Evolutionary conservation across 768 basidiomycete species (phyloP), one percentile per base, ranked within the genome.

Genomic region (Naganishia kalamii): DNA sequence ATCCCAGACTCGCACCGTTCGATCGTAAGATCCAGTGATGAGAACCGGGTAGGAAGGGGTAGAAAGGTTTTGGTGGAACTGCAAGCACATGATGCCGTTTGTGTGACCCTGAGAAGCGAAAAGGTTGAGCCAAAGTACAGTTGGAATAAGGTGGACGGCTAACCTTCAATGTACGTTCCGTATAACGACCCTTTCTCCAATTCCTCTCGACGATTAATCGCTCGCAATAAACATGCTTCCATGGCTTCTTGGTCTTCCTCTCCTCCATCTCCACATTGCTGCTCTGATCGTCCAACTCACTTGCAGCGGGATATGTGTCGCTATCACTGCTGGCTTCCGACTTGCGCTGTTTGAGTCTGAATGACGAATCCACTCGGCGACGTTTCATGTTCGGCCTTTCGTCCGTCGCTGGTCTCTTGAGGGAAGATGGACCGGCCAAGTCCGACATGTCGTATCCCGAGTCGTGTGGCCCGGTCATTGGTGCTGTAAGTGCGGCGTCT

Each of bases 151-250:
- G 15, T 19, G 29, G 23, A 23, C 27, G 15, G 50, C 17, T 64
- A 41, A 74, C 74, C 71, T 88, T 87, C 62, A 98, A 82, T 0
- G 87, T 89, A 50, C 88, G 88, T 40, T 88, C 87, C 5, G 83
- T 87, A 78, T 87, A 94, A 33, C 90, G 85, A 11, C 94, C 94
- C 48, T 90, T 87, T 21, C 94, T 85, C 96, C 96, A 99, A 77
- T 99, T 99, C 51, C 92, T 85, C 79, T 97, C 96, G 47, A 99
- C 85, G 21, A 87, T 86, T 77, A 98, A 85, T n/a, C 96, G 87
- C 77, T 99, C 96, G 74, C 89, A 90, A 78, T 98, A 99, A 21
- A 99, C 94, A 69, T 89, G 87, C 77, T 99, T 99, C 96, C 96
- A 99, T 0, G 94, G 96, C 47, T 92, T 85, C 17, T 90, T 93